Conservation (phyloP, 352 stramenopile species). For the Phytophthora constricta region DNA sequence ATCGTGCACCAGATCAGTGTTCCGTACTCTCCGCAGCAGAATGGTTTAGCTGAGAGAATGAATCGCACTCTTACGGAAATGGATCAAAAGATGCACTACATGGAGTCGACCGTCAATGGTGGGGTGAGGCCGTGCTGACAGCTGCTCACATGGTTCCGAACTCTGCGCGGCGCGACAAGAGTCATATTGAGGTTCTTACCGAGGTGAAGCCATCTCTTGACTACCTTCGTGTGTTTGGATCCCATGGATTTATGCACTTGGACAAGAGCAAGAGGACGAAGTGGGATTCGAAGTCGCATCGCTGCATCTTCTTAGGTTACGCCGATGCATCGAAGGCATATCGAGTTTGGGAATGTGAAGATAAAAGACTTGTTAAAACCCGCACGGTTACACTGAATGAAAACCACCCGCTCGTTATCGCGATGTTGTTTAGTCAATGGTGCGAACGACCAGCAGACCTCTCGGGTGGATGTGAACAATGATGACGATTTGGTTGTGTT, state of each 20-base stretch:
- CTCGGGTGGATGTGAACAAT: too few relatives aligned
- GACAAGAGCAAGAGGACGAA: constrained; percentile 25
- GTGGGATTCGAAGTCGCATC: constrained; percentile 10
- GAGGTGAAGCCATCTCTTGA: constrained; percentile 16
- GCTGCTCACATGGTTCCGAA: constrained; percentile 16
- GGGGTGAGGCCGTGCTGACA: constrained; percentile 22
- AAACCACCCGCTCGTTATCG: background rate
- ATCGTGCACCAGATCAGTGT: constrained; percentile 22
- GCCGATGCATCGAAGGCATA: constrained; percentile 8
- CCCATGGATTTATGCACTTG: constrained; percentile 11
- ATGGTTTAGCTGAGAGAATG: constrained; percentile 21
- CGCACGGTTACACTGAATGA: background rate
- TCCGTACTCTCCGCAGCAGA: constrained; percentile 20
- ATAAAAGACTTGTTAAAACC: background rate
- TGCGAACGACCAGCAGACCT: background rate
- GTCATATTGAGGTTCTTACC: constrained; percentile 9
- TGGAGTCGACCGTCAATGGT: constrained; percentile 15
- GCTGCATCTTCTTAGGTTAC: constrained; percentile 21
- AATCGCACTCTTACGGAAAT: constrained; percentile 16
- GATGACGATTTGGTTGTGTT: too few relatives aligned
- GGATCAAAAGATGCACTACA: constrained; percentile 9
- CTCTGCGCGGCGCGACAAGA: constrained; percentile 10
- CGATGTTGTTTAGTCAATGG: background rate
- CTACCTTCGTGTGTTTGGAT: constrained; percentile 26
- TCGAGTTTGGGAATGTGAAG: background rate